These are phyloP conservation scores for Aquanectria penicillioides DNA, from an alignment of 2,329 filamentous ascomycete species.

Conservation along the genomic window DNA sequence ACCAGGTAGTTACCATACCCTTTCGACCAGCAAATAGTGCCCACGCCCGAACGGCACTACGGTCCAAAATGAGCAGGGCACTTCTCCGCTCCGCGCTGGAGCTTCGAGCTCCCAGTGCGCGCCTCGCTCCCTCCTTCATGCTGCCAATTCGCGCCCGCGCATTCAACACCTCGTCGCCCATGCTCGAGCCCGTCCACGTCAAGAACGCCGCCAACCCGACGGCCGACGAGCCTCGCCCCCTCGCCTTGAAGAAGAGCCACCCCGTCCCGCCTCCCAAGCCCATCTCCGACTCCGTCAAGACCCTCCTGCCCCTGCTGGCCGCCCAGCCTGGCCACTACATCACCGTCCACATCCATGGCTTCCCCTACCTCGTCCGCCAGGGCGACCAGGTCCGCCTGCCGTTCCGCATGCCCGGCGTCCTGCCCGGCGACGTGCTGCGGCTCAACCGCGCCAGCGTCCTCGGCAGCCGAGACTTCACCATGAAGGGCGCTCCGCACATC, in stretches of 20 bases:
- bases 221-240: slow-evolving; percentile 43
- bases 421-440: slow-evolving; percentile 85
- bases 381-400: slow-evolving; percentile 82
- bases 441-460: slow-evolving; percentile 86
- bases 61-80: slow-evolving; percentile 63
- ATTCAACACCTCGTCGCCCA: slow-evolving; percentile 53
- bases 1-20: slow-evolving; percentile 11
- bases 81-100: slow-evolving; percentile 72
- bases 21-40: slow-evolving; percentile 37
- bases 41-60: slow-evolving; percentile 38
- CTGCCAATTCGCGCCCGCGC: slow-evolving; percentile 41
- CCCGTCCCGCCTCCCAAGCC: slow-evolving; percentile 47
- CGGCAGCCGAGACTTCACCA: slow-evolving; percentile 89
- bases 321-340: slow-evolving; percentile 82
- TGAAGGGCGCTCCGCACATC: slow-evolving; percentile 83
- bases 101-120: slow-evolving; percentile 57
- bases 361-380: slow-evolving; percentile 80
- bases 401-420: slow-evolving; percentile 79
- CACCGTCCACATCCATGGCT: slow-evolving; percentile 81
- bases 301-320: slow-evolving; percentile 75
- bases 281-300: slow-evolving; percentile 65
- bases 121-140: slow-evolving; percentile 38
- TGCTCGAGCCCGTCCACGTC: slow-evolving; percentile 54
- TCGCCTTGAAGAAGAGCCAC: slow-evolving; percentile 54
- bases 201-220: slow-evolving; percentile 53